Conservation (phyloP, 2,329 filamentous ascomycete genomes). For the Remersonia thermophila region DNA sequence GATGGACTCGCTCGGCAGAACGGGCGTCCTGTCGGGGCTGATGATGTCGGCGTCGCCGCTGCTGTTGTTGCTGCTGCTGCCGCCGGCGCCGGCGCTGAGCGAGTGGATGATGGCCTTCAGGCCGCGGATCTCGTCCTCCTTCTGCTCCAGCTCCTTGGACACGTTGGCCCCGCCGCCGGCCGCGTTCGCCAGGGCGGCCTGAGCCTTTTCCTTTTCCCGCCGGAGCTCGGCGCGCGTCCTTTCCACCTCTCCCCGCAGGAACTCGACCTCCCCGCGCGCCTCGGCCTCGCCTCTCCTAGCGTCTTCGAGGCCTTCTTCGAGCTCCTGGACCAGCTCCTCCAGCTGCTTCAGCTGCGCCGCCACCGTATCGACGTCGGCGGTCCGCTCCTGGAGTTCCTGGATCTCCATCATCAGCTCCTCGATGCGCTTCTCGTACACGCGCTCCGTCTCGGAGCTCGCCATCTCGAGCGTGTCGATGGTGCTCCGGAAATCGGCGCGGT, state of each 20-base stretch:
- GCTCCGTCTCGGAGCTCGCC: slow-evolving; percentile 87
- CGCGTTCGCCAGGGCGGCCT: slow-evolving; percentile 34
- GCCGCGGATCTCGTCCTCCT: slow-evolving; percentile 93
- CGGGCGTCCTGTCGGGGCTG: slow-evolving; percentile 21
- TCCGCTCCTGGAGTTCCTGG: slow-evolving; percentile 67
- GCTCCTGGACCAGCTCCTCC: slow-evolving; percentile 89
- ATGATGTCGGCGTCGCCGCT: too few species aligned
- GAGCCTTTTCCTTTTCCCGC: slow-evolving; percentile 74
- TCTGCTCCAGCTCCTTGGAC: slow-evolving; percentile 74
- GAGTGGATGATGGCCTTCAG: slow-evolving; percentile 97
- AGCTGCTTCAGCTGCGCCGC: slow-evolving; percentile 87
- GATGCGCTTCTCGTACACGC: slow-evolving; percentile 90
- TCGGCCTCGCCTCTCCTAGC: slow-evolving; percentile 88
- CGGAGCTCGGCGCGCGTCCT: slow-evolving; percentile 77
- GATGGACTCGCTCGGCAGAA: slow-evolving; percentile 35
- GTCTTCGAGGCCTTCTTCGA: slow-evolving; percentile 94
- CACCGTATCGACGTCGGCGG: slow-evolving; percentile 82
- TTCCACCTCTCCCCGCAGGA: slow-evolving; percentile 87
- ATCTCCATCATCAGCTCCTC: slow-evolving; percentile 76
- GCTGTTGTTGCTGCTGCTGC: slow-evolving; percentile 24
- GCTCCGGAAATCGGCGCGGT: slow-evolving; percentile 89
- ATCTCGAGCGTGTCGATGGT: slow-evolving; percentile 95
- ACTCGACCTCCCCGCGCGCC: slow-evolving; percentile 90
- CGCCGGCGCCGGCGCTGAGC: slow-evolving; percentile 58
- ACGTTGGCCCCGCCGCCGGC: slow-evolving; percentile 28